These are phyloP conservation scores for Dipodascus albidus DNA, from an alignment of 805 yeast species.

Conservation along the genomic window DNA sequence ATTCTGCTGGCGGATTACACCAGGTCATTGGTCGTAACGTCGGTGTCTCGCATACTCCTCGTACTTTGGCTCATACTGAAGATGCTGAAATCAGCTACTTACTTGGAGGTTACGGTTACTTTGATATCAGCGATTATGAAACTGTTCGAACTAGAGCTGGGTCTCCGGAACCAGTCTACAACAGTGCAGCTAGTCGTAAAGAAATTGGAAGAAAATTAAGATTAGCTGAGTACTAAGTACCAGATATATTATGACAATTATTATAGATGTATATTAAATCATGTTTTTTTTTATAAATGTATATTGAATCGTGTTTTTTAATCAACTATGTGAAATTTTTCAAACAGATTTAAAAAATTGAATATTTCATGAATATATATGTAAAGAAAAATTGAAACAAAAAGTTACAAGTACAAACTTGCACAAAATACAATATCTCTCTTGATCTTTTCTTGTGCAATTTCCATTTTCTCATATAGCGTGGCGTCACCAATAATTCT, in stretches of 20 bases:
- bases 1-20: slow-evolving; percentile 1
- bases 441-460: slow-evolving; percentile 89
- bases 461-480: slow-evolving; percentile 80
- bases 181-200: slow-evolving; percentile 31
- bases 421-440: slow-evolving; percentile 98
- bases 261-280: too few relatives aligned
- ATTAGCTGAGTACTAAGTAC: slow-evolving; percentile 43
- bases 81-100: slow-evolving; percentile 26
- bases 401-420: slow-evolving; percentile 58
- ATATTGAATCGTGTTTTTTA: too few relatives aligned
- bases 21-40: slow-evolving; percentile 12
- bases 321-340: too few relatives aligned
- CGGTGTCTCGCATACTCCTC: slow-evolving; percentile 7
- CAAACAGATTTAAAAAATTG: too few relatives aligned
- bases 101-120: slow-evolving; percentile 82
- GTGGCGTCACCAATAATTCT: slow-evolving; percentile 87
- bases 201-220: slow-evolving; percentile 58
- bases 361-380: neutral
- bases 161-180: slow-evolving; percentile 40
- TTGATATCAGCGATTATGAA: slow-evolving; percentile 61
- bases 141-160: slow-evolving; percentile 44
- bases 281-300: too few relatives aligned
- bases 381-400: neutral
- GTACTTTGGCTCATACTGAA: slow-evolving; percentile 11
- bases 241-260: too few relatives aligned